phyloP scores from a whole-genome alignment of 768 basidiomycete species.

The Panus rudis region DNA sequence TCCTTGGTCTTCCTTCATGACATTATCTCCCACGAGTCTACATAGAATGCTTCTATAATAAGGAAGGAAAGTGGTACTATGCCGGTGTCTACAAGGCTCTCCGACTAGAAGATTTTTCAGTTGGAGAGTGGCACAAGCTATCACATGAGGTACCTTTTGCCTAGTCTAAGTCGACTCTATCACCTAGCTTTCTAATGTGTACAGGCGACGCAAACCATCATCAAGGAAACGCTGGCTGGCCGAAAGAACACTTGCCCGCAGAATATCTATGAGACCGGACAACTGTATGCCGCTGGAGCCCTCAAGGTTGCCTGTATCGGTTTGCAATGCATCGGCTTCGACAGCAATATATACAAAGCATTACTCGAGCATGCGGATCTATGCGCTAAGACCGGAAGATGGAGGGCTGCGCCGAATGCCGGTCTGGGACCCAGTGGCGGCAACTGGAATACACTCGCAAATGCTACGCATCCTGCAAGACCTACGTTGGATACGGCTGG shows the following conservation, averaged over 20 bases:
- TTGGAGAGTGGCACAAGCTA: slow-evolving; percentile 63
- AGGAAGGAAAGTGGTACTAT: slow-evolving; percentile 78
- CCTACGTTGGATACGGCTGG: no score
- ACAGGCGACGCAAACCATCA: slow-evolving; percentile 57
- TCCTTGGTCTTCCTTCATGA: neutral
- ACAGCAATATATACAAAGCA: slow-evolving; percentile 53
- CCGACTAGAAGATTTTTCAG: slow-evolving; percentile 54
- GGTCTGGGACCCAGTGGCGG: no score
- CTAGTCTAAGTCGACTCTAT: neutral
- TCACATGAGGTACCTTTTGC: slow-evolving; percentile 45
- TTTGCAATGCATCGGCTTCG: slow-evolving; percentile 74
- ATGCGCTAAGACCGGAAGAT: slow-evolving; percentile 27
- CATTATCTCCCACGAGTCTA: neutral
- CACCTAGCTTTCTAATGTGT: neutral
- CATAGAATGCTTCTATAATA: slow-evolving; percentile 75
- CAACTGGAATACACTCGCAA: no score
- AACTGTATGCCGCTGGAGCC: slow-evolving; percentile 68
- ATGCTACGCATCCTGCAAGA: no score
- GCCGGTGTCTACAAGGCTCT: slow-evolving; percentile 72
- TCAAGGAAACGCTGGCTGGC: slow-evolving; percentile 64
- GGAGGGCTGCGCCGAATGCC: no score
- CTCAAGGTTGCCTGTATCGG: slow-evolving; percentile 68
- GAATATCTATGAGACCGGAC: slow-evolving; percentile 65
- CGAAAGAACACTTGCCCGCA: slow-evolving; percentile 76
- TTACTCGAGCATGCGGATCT: slow-evolving; percentile 58